phyloP scores from a whole-genome alignment of 2,329 filamentous ascomycete species.

The Penicillium sumatraense region DNA sequence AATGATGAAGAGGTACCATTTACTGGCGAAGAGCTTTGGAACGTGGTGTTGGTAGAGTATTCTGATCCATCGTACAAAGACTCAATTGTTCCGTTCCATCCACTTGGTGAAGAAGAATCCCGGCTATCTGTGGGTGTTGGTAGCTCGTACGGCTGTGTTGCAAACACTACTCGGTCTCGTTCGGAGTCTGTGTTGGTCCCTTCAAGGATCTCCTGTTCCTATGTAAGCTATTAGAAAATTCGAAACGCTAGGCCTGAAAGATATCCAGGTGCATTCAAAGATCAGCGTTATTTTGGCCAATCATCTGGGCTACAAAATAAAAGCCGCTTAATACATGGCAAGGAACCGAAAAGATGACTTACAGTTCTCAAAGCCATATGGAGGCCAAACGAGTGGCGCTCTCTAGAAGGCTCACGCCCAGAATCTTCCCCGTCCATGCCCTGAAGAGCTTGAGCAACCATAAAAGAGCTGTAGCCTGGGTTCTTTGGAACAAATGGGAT shows the following conservation, averaged over 20 bases:
- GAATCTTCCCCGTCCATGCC: too few relatives aligned
- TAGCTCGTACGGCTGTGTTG: neutral
- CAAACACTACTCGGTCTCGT: neutral
- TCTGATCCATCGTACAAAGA: conserved; percentile 7
- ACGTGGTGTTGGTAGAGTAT: conserved; percentile 10
- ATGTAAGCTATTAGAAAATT: neutral
- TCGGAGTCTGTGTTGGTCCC: neutral
- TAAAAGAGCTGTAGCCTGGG: neutral
- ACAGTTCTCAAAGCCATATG: conserved; percentile 20
- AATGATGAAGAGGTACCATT: conserved; percentile 22
- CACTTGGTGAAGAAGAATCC: neutral
- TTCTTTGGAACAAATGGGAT: neutral
- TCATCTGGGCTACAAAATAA: too few relatives aligned
- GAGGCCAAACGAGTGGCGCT: conserved; percentile 18
- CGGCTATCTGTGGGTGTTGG: neutral
- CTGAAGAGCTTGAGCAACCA: neutral
- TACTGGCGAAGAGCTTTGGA: conserved; percentile 16
- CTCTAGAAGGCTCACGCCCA: neutral
- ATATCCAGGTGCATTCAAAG: neutral
- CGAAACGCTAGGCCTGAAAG: neutral
- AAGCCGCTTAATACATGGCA: too few relatives aligned
- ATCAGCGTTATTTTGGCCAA: too few relatives aligned
- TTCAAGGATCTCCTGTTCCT: neutral
- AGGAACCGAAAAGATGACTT: neutral
- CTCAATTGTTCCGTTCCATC: neutral